Conservation (phyloP, 805 yeast genomes). For the Saccharomyces jurei region DNA sequence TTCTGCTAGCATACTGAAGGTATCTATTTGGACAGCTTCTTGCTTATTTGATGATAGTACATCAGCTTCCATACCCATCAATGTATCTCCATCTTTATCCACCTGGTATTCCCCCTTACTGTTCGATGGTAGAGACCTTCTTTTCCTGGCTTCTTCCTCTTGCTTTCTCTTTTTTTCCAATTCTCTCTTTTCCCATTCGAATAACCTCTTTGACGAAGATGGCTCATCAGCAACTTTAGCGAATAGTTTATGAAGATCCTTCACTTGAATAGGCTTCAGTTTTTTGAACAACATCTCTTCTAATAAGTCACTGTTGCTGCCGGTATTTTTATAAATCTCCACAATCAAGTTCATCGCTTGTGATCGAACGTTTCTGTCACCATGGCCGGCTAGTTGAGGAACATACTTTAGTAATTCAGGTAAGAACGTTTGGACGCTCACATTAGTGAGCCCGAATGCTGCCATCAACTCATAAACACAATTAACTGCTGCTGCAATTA, state of each 20-base stretch:
- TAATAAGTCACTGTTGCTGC: constrained; percentile 39
- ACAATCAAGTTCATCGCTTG: constrained; percentile 66
- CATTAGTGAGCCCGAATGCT: constrained; percentile 19
- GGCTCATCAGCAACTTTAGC: constrained; percentile 37
- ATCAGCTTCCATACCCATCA: constrained; percentile 14
- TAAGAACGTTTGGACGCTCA: constrained; percentile 44
- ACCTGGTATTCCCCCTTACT: constrained; percentile 4
- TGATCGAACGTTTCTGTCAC: constrained; percentile 77
- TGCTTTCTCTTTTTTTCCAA: background rate
- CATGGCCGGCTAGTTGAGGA: constrained; percentile 70
- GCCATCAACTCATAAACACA: constrained; percentile 50
- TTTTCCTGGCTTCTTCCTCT: background rate
- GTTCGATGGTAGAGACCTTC: background rate
- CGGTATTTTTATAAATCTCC: constrained; percentile 67
- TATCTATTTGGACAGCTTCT: constrained; percentile 37
- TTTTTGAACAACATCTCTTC: constrained; percentile 54
- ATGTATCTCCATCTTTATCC: constrained; percentile 36
- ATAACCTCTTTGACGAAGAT: constrained; percentile 5
- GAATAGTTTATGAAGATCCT: constrained; percentile 67
- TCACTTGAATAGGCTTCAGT: constrained; percentile 86
- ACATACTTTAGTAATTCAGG: constrained; percentile 54
- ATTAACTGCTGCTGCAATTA: constrained; percentile 58
- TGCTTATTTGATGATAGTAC: constrained; percentile 5
- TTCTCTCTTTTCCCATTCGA: constrained; percentile 11
- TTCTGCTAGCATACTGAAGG: constrained; percentile 64